Percentiles rank a stretch among this genome's conserved stretches.
Evolutionary conservation across 148 eudicot species (phyloP).

Genomic region (Fagopyrum tataricum): DNA sequence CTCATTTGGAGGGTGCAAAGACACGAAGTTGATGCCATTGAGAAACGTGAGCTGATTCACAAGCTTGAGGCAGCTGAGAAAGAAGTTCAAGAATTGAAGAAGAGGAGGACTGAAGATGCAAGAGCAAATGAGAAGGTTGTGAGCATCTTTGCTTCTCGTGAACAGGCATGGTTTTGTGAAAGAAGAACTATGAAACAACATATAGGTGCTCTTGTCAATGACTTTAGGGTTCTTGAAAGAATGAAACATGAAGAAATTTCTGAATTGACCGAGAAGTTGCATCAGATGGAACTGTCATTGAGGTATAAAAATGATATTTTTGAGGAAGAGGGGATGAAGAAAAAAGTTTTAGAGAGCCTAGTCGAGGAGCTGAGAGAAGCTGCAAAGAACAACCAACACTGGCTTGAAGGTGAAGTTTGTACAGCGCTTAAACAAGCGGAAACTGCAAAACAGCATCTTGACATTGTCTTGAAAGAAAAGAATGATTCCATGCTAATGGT

Average conservation of each 20-base stretch:
- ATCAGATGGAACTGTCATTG: conserved; percentile 35
- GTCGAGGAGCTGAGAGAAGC: conserved; percentile 45
- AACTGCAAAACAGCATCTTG: conserved; percentile 54
- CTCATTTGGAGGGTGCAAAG: conserved; percentile 52
- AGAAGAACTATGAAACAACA: conserved; percentile 58
- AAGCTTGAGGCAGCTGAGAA: conserved; percentile 45
- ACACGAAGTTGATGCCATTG: conserved; percentile 19
- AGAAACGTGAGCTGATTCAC: conserved; percentile 34
- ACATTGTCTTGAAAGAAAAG: conserved; percentile 55
- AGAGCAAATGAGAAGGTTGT: conserved; percentile 87
- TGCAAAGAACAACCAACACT: conserved; percentile 61
- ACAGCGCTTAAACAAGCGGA: conserved; percentile 69
- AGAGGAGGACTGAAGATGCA: conserved; percentile 66
- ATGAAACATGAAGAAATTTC: conserved; percentile 35
- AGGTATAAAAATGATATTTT: conserved; percentile 45
- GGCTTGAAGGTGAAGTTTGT: conserved; percentile 78
- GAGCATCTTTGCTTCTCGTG: conserved; percentile 68
- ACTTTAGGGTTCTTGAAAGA: conserved; percentile 39
- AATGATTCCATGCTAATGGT: conserved; percentile 60
- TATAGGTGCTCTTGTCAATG: conserved; percentile 50
- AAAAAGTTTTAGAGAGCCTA: conserved; percentile 31
- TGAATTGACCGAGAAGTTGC: conserved; percentile 46
- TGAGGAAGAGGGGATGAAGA: conserved; percentile 44
- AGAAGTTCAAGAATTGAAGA: conserved; percentile 52
- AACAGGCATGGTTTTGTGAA: conserved; percentile 76